Conservation (phyloP, 2,329 filamentous ascomycete species). For the Xylariaceae sp. region DNA sequence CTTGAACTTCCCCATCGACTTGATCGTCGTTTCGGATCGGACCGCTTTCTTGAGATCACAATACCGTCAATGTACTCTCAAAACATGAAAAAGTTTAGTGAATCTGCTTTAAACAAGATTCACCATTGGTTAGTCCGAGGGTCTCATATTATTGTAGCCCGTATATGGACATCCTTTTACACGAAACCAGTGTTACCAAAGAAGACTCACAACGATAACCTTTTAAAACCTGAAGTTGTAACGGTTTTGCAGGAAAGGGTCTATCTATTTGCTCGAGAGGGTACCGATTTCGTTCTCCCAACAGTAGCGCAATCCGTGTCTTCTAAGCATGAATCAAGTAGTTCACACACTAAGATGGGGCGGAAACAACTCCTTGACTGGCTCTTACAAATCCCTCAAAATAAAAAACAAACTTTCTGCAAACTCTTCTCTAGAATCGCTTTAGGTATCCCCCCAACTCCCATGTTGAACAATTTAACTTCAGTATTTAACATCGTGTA, state of each 20-base stretch:
- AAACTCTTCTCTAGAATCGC: slow-evolving; percentile 66
- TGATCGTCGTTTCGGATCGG: slow-evolving; percentile 60
- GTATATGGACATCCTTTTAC: slow-evolving; percentile 56
- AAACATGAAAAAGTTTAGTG: slow-evolving; percentile 38
- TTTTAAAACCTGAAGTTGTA: slow-evolving; percentile 38
- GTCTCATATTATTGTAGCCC: slow-evolving; percentile 52
- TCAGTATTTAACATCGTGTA: slow-evolving; percentile 34
- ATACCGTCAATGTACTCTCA: slow-evolving; percentile 49
- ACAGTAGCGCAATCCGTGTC: slow-evolving; percentile 38
- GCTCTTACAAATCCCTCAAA: slow-evolving; percentile 55
- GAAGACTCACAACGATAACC: slow-evolving; percentile 45
- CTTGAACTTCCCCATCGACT: slow-evolving; percentile 59
- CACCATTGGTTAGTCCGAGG: slow-evolving; percentile 47
- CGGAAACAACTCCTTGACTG: slow-evolving; percentile 56
- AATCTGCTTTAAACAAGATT: slow-evolving; percentile 44
- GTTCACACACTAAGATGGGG: slow-evolving; percentile 36
- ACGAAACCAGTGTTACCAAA: slow-evolving; percentile 46
- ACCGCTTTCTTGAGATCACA: slow-evolving; percentile 63
- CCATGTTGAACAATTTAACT: background rate
- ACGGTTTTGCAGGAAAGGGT: slow-evolving; percentile 49
- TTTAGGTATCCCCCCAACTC: slow-evolving; percentile 51
- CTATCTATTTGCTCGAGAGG: slow-evolving; percentile 62
- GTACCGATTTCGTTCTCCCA: slow-evolving; percentile 47
- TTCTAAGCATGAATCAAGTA: slow-evolving; percentile 32
- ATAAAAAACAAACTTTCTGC: slow-evolving; percentile 52